Conservation (phyloP, 768 basidiomycete species). For the Leccinum boreale region DNA sequence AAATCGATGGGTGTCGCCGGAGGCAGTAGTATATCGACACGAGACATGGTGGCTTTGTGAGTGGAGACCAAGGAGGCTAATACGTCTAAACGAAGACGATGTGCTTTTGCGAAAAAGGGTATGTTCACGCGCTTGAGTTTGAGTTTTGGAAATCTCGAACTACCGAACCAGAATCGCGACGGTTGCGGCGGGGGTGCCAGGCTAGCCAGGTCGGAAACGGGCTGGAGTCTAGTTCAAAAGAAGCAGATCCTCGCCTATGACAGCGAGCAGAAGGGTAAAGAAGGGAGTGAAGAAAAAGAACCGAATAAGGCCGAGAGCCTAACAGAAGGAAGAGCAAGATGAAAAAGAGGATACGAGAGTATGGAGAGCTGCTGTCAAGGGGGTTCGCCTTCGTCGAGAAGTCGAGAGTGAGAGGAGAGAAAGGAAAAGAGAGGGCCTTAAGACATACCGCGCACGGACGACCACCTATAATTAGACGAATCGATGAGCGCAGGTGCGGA, state of each 20-base stretch:
- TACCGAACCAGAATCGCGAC: conserved; percentile 79
- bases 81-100: conserved; percentile 23
- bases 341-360: conserved; percentile 2
- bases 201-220: conserved; percentile 55
- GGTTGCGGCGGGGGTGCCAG: conserved; percentile 55
- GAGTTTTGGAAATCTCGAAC: conserved; percentile 41
- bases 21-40: conserved; percentile 45
- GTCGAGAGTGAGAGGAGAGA: conserved; percentile 17
- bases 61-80: conserved; percentile 19
- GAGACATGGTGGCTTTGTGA: conserved; percentile 49
- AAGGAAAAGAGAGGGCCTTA: conserved; percentile 8
- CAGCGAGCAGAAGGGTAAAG: background rate
- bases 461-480: conserved; percentile 53
- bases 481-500: conserved; percentile 14
- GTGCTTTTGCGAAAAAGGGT: conserved; percentile 26
- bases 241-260: conserved; percentile 55
- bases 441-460: conserved; percentile 67
- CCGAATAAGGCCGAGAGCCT: background rate
- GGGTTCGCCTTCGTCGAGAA: conserved; percentile 61
- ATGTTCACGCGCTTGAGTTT: conserved; percentile 23
- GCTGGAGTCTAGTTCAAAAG: conserved; percentile 49
- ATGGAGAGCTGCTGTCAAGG: conserved; percentile 50
- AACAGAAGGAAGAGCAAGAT: conserved; percentile 9
- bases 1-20: conserved; percentile 28
- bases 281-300: conserved; percentile 55